A percentile compares a stretch with the other conserved stretches of the same genome.
These are phyloP conservation scores for Hibiscus tridactylites DNA, from an alignment of 345 rosid genomes.

Conservation along the genomic window DNA sequence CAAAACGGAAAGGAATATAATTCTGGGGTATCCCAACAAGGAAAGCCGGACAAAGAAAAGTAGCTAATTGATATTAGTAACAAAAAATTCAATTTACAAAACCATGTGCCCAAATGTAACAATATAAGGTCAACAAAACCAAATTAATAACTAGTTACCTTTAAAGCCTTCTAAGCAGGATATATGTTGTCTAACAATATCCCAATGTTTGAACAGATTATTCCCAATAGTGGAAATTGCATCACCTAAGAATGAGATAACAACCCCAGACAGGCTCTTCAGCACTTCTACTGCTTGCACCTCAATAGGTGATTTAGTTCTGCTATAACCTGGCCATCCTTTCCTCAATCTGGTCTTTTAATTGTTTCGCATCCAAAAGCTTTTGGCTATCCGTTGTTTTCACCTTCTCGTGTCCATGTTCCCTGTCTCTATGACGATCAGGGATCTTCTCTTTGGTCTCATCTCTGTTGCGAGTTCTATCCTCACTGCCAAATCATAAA, in stretches of 20 bases:
- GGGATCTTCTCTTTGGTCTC: constrained; percentile 38
- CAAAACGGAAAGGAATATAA: not conserved
- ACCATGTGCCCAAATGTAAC: not conserved
- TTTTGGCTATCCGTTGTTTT: constrained; percentile 69
- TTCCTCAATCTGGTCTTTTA: no score
- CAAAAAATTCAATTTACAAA: constrained; percentile 10
- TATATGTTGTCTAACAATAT: constrained; percentile 34
- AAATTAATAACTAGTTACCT: constrained; percentile 26
- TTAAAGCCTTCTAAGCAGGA: constrained; percentile 33
- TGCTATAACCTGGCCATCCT: constrained; percentile 45
- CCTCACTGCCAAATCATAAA: no score
- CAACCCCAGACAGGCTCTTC: constrained; percentile 48
- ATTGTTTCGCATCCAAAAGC: constrained; percentile 86
- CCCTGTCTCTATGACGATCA: constrained; percentile 50
- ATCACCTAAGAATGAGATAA: constrained; percentile 72
- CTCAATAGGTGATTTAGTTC: constrained; percentile 26
- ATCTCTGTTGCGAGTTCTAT: no score
- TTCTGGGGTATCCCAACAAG: not conserved
- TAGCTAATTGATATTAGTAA: not conserved
- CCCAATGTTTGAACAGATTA: constrained; percentile 74
- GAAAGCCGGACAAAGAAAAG: not conserved
- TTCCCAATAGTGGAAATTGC: constrained; percentile 71
- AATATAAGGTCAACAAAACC: constrained; percentile 10
- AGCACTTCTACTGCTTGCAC: constrained; percentile 36
- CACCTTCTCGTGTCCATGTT: constrained; percentile 52